Evolutionary conservation across 768 basidiomycete species (phyloP).

Genomic region (Agaricus blazei): DNA sequence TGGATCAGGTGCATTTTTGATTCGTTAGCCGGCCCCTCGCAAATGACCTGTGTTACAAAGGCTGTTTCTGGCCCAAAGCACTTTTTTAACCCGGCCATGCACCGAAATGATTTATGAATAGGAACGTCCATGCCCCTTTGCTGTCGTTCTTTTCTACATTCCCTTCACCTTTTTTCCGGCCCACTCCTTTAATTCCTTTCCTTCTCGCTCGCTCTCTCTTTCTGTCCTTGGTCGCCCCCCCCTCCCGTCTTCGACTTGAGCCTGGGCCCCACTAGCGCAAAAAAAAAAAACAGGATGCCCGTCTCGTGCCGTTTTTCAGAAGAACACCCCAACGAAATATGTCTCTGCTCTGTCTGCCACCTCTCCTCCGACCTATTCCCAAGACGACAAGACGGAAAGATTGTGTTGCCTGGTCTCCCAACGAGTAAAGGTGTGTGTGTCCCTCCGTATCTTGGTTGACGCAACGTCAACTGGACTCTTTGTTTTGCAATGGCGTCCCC

Average conservation of each 20-base stretch:
- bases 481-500: no score
- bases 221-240: background rate
- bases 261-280: background rate
- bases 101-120: slow-evolving; percentile 12
- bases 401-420: slow-evolving; percentile 6
- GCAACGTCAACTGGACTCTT: no score
- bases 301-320: background rate
- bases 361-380: slow-evolving; percentile 12
- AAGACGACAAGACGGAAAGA: slow-evolving; percentile 11
- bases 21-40: slow-evolving; percentile 9
- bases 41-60: slow-evolving; percentile 3
- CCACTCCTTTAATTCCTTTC: background rate
- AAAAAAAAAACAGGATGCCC: background rate
- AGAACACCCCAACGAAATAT: slow-evolving; percentile 7
- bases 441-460: background rate
- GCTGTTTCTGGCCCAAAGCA: slow-evolving; percentile 5
- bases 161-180: slow-evolving; percentile 3
- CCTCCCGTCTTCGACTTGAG: background rate
- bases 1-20: slow-evolving; percentile 7
- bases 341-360: slow-evolving; percentile 9
- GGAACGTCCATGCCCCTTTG: slow-evolving; percentile 10
- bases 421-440: background rate
- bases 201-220: background rate
- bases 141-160: slow-evolving; percentile 9
- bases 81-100: slow-evolving; percentile 4